Percentiles rank a stretch among this genome's conserved stretches.
Evolutionary conservation across 2,329 filamentous ascomycete species (phyloP).

Genomic region (Colletotrichum sp.): DNA sequence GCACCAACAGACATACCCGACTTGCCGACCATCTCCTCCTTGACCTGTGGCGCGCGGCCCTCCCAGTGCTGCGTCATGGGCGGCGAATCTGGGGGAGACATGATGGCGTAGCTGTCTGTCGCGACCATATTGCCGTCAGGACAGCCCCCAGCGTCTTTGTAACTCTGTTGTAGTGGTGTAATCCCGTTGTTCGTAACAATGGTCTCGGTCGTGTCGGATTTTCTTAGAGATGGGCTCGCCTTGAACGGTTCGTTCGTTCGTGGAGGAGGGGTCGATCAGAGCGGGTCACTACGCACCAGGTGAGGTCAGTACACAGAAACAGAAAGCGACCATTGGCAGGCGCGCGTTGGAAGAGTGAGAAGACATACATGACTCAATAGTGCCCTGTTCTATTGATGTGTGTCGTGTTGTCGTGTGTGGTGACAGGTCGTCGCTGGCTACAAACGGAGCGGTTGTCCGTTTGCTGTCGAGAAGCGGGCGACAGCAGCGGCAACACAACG

Average conservation of each 20-base stretch:
- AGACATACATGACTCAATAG: neutral
- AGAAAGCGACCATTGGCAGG: neutral
- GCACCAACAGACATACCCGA: neutral
- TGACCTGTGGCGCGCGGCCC: neutral
- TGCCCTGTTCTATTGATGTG: neutral
- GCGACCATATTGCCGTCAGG: neutral
- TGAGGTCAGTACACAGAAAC: neutral
- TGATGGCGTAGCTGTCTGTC: neutral
- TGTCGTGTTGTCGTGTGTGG: neutral
- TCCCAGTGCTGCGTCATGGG: slow-evolving; percentile 13
- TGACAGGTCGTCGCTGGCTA: neutral
- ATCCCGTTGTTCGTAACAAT: neutral
- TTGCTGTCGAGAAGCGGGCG: neutral
- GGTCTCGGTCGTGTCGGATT: neutral
- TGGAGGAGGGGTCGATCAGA: neutral
- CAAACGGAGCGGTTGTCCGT: neutral
- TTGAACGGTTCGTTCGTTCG: neutral
- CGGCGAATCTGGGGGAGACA: slow-evolving; percentile 4
- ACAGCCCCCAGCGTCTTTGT: neutral
- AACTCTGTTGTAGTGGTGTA: neutral
- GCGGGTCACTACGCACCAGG: neutral
- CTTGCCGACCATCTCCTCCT: slow-evolving; percentile 10
- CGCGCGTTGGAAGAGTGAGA: neutral
- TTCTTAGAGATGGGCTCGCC: neutral
- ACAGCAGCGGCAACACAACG: neutral